phyloP scores from a whole-genome alignment of 768 basidiomycete genomes.

The Mycena maculata region DNA sequence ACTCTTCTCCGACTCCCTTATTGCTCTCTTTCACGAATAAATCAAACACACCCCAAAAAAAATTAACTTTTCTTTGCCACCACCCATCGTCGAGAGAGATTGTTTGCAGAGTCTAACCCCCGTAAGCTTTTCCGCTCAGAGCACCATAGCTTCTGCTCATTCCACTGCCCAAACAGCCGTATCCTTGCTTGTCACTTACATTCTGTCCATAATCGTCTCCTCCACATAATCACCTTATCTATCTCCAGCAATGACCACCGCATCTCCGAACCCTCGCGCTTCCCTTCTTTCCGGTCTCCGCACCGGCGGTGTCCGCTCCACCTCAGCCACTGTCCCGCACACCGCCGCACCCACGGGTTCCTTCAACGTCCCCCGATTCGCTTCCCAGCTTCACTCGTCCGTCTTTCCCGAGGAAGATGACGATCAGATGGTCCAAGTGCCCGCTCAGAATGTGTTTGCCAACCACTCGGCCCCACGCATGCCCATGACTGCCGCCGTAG shows the following conservation, averaged over 20 bases:
- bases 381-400: conserved; percentile 55
- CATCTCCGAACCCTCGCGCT: conserved; percentile 71
- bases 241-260: conserved; percentile 57
- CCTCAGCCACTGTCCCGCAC: conserved; percentile 70
- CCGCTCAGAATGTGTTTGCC: conserved; percentile 64
- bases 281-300: conserved; percentile 90
- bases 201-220: conserved; percentile 52
- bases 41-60: conserved; percentile 8
- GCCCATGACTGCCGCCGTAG: conserved; percentile 79
- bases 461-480: conserved; percentile 48
- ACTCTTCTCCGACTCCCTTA: conserved; percentile 7
- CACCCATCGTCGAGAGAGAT: conserved; percentile 15
- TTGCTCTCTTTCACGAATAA: conserved; percentile 19
- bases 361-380: conserved; percentile 73
- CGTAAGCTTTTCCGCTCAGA: conserved; percentile 12
- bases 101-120: conserved; percentile 11
- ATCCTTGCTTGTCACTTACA: conserved; percentile 46
- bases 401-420: conserved; percentile 65
- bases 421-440: conserved; percentile 70
- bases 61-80: conserved; percentile 19
- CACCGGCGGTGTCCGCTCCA: conserved; percentile 90
- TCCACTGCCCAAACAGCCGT: conserved; percentile 42
- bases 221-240: conserved; percentile 43
- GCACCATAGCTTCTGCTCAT: conserved; percentile 20
- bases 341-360: conserved; percentile 72